A percentile compares a stretch with the other conserved stretches of the same genome.
Conservation (phyloP, 192 early-diverging fungal species). For the Rhizophlyctis rosea region DNA sequence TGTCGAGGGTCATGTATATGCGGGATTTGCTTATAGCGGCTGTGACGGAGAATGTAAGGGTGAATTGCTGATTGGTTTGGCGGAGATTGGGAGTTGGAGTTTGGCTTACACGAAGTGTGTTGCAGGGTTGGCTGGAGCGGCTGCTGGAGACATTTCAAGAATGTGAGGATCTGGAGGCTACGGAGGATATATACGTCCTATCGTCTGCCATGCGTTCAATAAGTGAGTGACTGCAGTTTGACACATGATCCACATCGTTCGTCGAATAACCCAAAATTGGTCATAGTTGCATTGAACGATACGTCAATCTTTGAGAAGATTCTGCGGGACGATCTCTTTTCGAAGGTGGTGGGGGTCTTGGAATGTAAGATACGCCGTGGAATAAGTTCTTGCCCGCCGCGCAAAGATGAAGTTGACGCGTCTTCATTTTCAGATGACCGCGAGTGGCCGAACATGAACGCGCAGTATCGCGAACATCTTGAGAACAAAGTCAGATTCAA, state of each 20-base stretch:
- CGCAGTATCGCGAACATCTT: constrained; percentile 74
- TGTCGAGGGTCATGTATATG: constrained; percentile 50
- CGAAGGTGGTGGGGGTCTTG: constrained; percentile 72
- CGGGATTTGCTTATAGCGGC: constrained; percentile 62
- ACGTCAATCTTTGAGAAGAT: constrained; percentile 69
- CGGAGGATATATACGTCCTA: constrained; percentile 67
- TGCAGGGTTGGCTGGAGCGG: constrained; percentile 68
- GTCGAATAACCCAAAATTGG: neutral
- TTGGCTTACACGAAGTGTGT: neutral
- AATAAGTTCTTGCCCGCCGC: no score
- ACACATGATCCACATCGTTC: neutral
- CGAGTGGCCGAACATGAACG: constrained; percentile 64
- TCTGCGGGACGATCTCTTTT: constrained; percentile 72
- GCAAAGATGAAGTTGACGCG: neutral
- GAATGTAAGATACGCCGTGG: constrained; percentile 68
- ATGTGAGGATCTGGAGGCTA: constrained; percentile 80
- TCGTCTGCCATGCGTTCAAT: constrained; percentile 73
- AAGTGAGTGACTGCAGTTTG: constrained; percentile 50
- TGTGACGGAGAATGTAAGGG: constrained; percentile 56
- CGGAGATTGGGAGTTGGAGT: neutral
- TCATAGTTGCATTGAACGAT: constrained; percentile 74
- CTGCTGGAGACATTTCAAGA: constrained; percentile 77
- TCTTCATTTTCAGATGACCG: constrained; percentile 62
- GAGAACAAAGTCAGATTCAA: constrained; percentile 37
- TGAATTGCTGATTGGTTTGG: constrained; percentile 5